A percentile compares a stretch with the other conserved stretches of the same genome.
Evolutionary conservation across 345 rosid species (phyloP).

Genomic region (Eucalyptus urophylla): DNA sequence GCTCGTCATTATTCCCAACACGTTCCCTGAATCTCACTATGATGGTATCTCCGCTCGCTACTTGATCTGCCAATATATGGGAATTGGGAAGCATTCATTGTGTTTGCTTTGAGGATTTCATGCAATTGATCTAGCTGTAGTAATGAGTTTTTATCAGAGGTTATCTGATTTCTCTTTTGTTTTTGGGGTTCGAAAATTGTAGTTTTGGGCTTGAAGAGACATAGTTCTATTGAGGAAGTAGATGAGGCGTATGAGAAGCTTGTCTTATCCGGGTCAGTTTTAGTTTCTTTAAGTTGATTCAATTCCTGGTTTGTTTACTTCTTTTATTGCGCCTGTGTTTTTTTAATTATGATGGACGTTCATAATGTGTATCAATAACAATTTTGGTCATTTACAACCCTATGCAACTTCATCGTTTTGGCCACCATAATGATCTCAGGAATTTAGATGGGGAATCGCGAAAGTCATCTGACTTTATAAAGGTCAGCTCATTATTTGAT

Average conservation of each 20-base stretch:
- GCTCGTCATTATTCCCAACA: constrained; percentile 62
- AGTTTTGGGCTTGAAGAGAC: constrained; percentile 57
- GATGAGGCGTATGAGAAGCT: constrained; percentile 53
- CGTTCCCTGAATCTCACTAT: constrained; percentile 75
- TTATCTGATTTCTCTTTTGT: neutral
- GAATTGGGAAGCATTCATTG: neutral
- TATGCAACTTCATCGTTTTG: neutral
- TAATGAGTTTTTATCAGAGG: neutral
- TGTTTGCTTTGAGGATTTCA: neutral
- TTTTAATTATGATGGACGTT: neutral
- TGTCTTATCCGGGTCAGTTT: constrained; percentile 44
- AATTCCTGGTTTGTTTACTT: neutral
- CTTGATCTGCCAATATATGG: neutral
- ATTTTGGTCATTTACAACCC: neutral
- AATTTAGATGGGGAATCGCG: constrained; percentile 25
- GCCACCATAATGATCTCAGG: constrained; percentile 27
- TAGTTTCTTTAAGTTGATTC: neutral
- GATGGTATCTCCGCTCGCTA: constrained; percentile 35
- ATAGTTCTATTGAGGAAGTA: constrained; percentile 48
- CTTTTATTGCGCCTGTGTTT: neutral
- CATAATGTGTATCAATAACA: neutral
- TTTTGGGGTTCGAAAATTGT: neutral
- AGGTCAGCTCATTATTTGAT: constrained; percentile 26
- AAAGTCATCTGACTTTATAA: constrained; percentile 34
- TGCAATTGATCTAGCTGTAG: neutral